Evolutionary conservation across 169 alveolate species (phyloP).

Genomic region (Cryptosporidium xiaoi): DNA sequence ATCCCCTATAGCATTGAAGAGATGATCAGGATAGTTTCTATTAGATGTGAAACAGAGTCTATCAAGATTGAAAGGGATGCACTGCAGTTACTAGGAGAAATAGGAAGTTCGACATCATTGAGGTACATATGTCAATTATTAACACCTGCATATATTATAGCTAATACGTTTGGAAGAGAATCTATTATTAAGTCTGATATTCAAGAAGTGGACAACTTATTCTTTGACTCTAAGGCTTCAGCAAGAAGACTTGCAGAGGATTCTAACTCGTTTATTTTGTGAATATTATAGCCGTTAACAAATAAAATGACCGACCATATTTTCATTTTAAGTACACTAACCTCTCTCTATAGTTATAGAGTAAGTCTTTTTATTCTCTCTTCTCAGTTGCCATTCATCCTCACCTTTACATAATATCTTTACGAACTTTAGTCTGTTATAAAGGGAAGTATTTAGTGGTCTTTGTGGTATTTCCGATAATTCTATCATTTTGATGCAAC

Average conservation of each 20-base stretch:
- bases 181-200: constrained; percentile 90
- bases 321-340: not conserved
- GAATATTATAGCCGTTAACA: not conserved
- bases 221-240: constrained; percentile 96
- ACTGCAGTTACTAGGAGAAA: constrained; percentile 93
- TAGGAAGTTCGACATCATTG: constrained; percentile 96
- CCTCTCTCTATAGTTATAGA: constrained; percentile 77
- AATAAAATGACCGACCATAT: not conserved
- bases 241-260: constrained; percentile 94
- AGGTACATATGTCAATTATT: constrained; percentile 94
- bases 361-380: constrained; percentile 82
- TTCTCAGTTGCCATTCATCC: constrained; percentile 81
- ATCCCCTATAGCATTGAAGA: constrained; percentile 95
- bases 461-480: constrained; percentile 33
- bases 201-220: constrained; percentile 94
- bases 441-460: constrained; percentile 27
- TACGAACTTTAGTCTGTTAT: constrained; percentile 75
- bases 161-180: constrained; percentile 92
- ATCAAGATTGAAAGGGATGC: constrained; percentile 96
- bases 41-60: constrained; percentile 96
- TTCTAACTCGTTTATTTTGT: constrained; percentile 88
- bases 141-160: constrained; percentile 97
- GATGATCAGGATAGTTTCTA: constrained; percentile 92
- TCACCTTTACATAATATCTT: constrained; percentile 80
- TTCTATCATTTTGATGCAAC: constrained; percentile 39